A percentile compares a stretch with the other conserved stretches of the same genome.
Conservation (phyloP, 345 rosid genomes). For the Camelina sativa region DNA sequence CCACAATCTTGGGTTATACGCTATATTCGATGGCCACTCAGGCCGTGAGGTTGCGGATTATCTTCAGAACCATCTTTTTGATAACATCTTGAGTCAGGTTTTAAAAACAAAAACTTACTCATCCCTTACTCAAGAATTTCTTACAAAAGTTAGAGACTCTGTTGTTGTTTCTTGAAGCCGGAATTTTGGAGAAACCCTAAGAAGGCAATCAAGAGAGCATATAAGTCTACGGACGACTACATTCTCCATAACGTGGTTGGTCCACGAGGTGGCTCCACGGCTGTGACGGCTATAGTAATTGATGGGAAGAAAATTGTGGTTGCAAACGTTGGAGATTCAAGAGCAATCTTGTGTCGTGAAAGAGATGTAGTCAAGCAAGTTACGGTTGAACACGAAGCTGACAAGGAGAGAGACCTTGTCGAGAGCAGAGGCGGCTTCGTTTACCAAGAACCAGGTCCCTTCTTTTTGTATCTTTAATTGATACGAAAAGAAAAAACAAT, state of each 20-base stretch:
- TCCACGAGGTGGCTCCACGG: constrained; percentile 59
- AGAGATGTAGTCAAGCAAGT: constrained; percentile 46
- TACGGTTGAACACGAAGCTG: constrained; percentile 56
- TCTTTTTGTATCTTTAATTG: background rate
- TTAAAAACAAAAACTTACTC: background rate
- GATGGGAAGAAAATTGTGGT: constrained; percentile 53
- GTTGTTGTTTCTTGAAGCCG: constrained; percentile 38
- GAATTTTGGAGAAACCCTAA: constrained; percentile 51
- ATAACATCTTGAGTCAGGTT: constrained; percentile 55
- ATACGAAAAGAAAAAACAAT: background rate
- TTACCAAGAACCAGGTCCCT: constrained; percentile 43
- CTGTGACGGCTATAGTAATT: constrained; percentile 53
- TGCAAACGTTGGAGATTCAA: constrained; percentile 62
- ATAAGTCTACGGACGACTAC: constrained; percentile 47
- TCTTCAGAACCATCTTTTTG: constrained; percentile 53
- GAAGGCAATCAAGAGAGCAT: constrained; percentile 50
- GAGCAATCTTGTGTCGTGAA: constrained; percentile 49
- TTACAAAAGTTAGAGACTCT: background rate
- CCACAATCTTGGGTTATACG: constrained; percentile 53
- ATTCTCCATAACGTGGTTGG: constrained; percentile 47
- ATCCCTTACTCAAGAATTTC: background rate
- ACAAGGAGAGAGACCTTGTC: constrained; percentile 50
- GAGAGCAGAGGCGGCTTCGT: constrained; percentile 59
- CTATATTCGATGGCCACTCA: constrained; percentile 63
- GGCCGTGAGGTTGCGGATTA: constrained; percentile 56